A percentile compares a stretch with the other conserved stretches of the same genome.
These are phyloP conservation scores for Papiliotrema laurentii DNA, from an alignment of 1,284 basidiomycete genomes.

Conservation along the genomic window DNA sequence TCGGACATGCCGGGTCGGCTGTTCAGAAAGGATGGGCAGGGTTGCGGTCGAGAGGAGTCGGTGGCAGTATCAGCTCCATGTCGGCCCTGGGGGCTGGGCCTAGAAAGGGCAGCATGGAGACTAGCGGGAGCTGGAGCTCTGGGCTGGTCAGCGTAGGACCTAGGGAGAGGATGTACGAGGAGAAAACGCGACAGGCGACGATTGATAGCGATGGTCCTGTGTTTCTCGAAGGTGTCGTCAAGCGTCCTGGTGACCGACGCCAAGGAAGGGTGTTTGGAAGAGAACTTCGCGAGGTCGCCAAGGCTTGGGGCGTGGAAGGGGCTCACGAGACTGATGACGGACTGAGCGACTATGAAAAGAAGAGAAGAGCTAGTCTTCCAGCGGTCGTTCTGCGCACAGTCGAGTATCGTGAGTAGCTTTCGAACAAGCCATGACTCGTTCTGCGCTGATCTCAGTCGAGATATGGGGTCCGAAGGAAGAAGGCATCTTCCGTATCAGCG, in stretches of 20 bases:
- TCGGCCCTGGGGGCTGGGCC: slow-evolving; percentile 6
- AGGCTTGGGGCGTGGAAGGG: slow-evolving; percentile 30
- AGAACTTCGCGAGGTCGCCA: slow-evolving; percentile 30
- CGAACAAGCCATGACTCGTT: not conserved
- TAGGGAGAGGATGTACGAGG: slow-evolving; percentile 9
- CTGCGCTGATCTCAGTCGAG: slow-evolving; percentile 28
- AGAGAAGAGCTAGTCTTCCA: slow-evolving; percentile 38
- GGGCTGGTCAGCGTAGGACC: slow-evolving; percentile 13
- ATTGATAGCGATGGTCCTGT: slow-evolving; percentile 16
- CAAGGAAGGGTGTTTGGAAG: slow-evolving; percentile 36
- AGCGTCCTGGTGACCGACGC: slow-evolving; percentile 14
- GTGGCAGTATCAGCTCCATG: slow-evolving; percentile 37
- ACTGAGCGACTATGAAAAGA: slow-evolving; percentile 21
- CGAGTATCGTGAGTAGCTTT: slow-evolving; percentile 41
- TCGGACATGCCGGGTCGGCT: slow-evolving; percentile 39
- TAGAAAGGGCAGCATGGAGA: slow-evolving; percentile 9
- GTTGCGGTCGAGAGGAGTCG: slow-evolving; percentile 35
- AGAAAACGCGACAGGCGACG: not conserved
- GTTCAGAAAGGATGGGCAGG: slow-evolving; percentile 42
- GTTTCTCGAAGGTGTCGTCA: slow-evolving; percentile 23
- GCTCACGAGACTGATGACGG: slow-evolving; percentile 10
- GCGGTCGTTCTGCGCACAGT: slow-evolving; percentile 44
- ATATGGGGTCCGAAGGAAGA: slow-evolving; percentile 48
- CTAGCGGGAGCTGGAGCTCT: slow-evolving; percentile 20
- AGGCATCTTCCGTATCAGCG: slow-evolving; percentile 49